These are phyloP conservation scores for Melaleuca quinquenervia DNA, from an alignment of 345 rosid species.

Conservation along the genomic window DNA sequence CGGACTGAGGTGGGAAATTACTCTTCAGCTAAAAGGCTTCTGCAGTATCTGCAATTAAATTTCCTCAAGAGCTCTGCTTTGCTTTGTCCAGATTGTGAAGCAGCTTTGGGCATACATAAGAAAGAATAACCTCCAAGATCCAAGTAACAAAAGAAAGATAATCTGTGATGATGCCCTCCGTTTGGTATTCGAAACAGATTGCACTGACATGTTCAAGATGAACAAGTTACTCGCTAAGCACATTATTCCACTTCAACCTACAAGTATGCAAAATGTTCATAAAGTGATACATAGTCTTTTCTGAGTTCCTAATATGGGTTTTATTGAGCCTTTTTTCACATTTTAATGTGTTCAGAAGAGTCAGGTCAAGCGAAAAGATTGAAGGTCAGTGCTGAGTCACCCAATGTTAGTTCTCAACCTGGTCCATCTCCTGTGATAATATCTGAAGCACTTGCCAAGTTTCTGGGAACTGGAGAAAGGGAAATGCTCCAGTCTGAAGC, in stretches of 20 bases:
- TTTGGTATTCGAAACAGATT: conserved; percentile 85
- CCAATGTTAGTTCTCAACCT: conserved; percentile 33
- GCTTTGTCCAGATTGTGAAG: conserved; percentile 64
- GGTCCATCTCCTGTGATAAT: conserved; percentile 28
- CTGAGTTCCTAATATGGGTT: neutral
- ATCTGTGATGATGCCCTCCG: conserved; percentile 92
- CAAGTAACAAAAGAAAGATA: conserved; percentile 95
- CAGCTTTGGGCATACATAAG: conserved; percentile 96
- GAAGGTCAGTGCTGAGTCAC: conserved; percentile 50
- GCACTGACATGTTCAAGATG: conserved; percentile 99
- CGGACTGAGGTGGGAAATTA: conserved; percentile 65
- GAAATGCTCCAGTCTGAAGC: conserved; percentile 59
- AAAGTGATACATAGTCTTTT: neutral
- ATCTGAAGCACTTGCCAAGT: conserved; percentile 79
- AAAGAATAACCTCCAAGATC: conserved; percentile 96
- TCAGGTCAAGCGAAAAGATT: conserved; percentile 60
- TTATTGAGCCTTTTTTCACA: neutral
- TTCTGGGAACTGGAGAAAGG: conserved; percentile 53
- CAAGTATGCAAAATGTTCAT: conserved; percentile 32
- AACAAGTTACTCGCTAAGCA: conserved; percentile 90
- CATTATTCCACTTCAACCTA: conserved; percentile 73
- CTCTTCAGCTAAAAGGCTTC: neutral
- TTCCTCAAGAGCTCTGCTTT: neutral
- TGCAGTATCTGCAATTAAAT: neutral
- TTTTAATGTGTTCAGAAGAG: conserved; percentile 40